Evolutionary conservation across 192 early-diverging fungal species (phyloP), one percentile per base, ranked within the genome.

Genomic region (Podila horticola): DNA sequence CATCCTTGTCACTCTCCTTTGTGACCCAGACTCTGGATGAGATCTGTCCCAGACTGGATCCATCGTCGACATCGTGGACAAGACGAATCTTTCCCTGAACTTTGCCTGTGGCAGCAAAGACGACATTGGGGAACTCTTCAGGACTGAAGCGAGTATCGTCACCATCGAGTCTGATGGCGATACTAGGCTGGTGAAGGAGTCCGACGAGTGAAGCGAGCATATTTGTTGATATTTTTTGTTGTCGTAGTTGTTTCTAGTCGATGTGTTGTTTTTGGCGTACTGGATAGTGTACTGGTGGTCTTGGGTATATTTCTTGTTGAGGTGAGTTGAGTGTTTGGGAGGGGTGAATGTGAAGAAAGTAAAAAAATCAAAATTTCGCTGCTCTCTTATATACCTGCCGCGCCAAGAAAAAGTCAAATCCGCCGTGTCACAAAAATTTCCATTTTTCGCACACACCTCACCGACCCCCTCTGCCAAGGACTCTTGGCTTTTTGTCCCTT

Each of bases 151-250:
- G 67, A 3, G 71, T 64, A 51, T 81, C 77, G 62, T 81, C 77
- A n/a, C 58, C 58, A 13, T 65, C 60, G 28, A 81, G 45, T 41
- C 77, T 34, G 62, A 81, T 28, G 22, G 70, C 77, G 29, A 81
- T 64, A 48, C 77, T 73, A 38, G 77, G 77, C 28, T 81, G 66
- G 58, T 81, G 77, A 33, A 81, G 36, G 45, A 69, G 48, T n/a
- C 71, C 71, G 57, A 81, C 77, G 26, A 81, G 41, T 24, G 77
- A 72, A 11, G 77, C 66, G 49, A 81, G 60, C 77, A 81, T 81
- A 58, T 13, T 62, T 60, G n/a, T n/a, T 51, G 26, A 34, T 34
- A 34, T 34, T 34, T 34, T 4, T 34, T 34, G 33, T 34, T 7
- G 38, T 41, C 12, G 10, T 41, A 0, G 10, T 12, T 41, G 38